phyloP scores from a whole-genome alignment of 106 monocot genomes.

The Allium cepa region DNA sequence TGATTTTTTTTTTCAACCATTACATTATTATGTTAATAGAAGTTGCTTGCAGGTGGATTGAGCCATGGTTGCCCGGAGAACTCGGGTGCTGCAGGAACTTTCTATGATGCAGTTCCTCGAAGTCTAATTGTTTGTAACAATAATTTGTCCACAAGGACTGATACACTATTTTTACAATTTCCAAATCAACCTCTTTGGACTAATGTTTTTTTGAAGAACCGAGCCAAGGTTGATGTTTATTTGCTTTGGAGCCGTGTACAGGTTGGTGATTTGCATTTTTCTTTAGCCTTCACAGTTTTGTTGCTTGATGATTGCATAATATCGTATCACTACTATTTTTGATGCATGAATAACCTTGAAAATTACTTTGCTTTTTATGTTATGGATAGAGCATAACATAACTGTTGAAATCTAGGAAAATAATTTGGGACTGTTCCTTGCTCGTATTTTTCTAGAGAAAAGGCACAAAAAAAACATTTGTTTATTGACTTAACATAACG shows the following conservation, averaged over 20 bases:
- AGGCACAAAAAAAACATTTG: too few relatives aligned
- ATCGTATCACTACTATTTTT: not conserved
- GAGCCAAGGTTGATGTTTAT: constrained; percentile 82
- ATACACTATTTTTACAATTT: constrained; percentile 80
- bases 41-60: constrained; percentile 49
- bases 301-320: not conserved
- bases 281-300: not conserved
- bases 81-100: constrained; percentile 87
- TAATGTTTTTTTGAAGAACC: constrained; percentile 73
- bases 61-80: constrained; percentile 76
- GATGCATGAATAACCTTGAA: not conserved
- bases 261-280: constrained; percentile 27
- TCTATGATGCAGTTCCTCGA: constrained; percentile 79
- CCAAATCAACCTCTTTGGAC: constrained; percentile 89
- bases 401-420: too few relatives aligned
- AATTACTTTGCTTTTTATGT: too few relatives aligned
- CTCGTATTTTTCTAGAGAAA: too few relatives aligned
- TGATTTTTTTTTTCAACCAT: too few relatives aligned
- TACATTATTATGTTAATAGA: too few relatives aligned
- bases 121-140: constrained; percentile 74
- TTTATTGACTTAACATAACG: too few relatives aligned
- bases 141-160: constrained; percentile 72
- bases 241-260: constrained; percentile 90
- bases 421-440: too few relatives aligned
- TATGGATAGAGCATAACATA: too few relatives aligned